A percentile compares a stretch with the other conserved stretches of the same genome.
Evolutionary conservation across 2,329 filamentous ascomycete genomes (phyloP).

Genomic region (Phialocephala subalpina): DNA sequence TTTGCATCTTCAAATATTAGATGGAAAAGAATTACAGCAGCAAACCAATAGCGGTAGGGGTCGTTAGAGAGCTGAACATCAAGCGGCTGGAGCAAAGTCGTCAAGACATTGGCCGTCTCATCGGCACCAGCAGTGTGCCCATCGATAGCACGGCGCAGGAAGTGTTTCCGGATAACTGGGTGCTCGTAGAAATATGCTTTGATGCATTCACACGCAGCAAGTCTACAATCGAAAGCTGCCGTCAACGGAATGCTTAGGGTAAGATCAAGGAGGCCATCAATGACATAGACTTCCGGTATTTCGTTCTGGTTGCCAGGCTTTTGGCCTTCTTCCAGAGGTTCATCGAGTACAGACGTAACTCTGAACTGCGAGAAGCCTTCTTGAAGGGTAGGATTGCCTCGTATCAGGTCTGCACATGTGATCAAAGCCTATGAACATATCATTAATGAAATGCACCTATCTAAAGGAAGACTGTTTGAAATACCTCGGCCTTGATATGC

Average conservation of each 20-base stretch:
- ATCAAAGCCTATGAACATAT: slow-evolving; percentile 68
- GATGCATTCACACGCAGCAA: slow-evolving; percentile 88
- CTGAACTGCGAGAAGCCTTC: slow-evolving; percentile 89
- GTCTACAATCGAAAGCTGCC: slow-evolving; percentile 78
- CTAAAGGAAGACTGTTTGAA: slow-evolving; percentile 17
- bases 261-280: slow-evolving; percentile 89
- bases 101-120: slow-evolving; percentile 88
- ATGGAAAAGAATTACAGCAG: slow-evolving; percentile 85
- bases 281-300: slow-evolving; percentile 80
- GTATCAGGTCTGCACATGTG: slow-evolving; percentile 88
- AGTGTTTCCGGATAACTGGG: slow-evolving; percentile 82
- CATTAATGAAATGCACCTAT: slow-evolving; percentile 27
- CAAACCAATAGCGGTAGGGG: slow-evolving; percentile 90
- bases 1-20: slow-evolving; percentile 81
- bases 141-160: slow-evolving; percentile 86
- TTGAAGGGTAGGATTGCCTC: slow-evolving; percentile 80
- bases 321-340: slow-evolving; percentile 44
- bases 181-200: slow-evolving; percentile 92
- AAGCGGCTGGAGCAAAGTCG: slow-evolving; percentile 76
- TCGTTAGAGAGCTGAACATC: slow-evolving; percentile 71
- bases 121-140: slow-evolving; percentile 81
- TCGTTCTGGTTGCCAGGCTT: slow-evolving; percentile 56
- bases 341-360: slow-evolving; percentile 68
- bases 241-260: slow-evolving; percentile 73
- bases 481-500: slow-evolving; percentile 82